Evolutionary conservation across 1,139 yeast species (phyloP).

Genomic region (Sugiyamaella pinicola): DNA sequence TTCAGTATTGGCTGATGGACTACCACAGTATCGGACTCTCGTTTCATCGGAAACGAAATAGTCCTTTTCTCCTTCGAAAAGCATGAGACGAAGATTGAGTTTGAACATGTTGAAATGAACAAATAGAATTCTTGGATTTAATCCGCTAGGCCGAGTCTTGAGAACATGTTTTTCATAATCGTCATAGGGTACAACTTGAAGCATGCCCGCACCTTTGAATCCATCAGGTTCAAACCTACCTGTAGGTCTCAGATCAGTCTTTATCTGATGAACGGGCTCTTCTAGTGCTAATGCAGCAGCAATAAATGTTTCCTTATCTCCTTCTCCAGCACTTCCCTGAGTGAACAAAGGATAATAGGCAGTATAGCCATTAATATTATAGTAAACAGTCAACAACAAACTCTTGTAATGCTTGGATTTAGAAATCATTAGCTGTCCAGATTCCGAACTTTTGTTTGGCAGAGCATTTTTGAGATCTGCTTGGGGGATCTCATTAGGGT

Average conservation of each 20-base stretch:
- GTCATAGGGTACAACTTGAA: conserved; percentile 65
- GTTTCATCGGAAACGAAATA: conserved; percentile 49
- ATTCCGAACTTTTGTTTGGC: conserved; percentile 78
- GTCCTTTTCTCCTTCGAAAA: conserved; percentile 25
- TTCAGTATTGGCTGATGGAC: conserved; percentile 49
- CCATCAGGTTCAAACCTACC: conserved; percentile 32
- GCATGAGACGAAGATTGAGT: conserved; percentile 51
- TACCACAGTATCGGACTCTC: conserved; percentile 56
- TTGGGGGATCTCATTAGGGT: conserved; percentile 50
- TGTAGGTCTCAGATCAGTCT: conserved; percentile 54
- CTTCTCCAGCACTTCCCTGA: conserved; percentile 87
- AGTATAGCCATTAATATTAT: conserved; percentile 75
- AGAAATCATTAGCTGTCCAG: conserved; percentile 74
- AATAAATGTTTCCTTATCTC: conserved; percentile 83
- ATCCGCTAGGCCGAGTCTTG: conserved; percentile 39
- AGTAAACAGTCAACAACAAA: conserved; percentile 66
- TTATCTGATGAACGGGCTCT: conserved; percentile 66
- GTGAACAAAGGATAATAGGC: conserved; percentile 78
- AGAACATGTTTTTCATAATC: conserved; percentile 46
- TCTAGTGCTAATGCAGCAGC: conserved; percentile 71
- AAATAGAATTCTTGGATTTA: conserved; percentile 42
- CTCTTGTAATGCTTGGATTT: conserved; percentile 66
- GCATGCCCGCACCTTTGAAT: conserved; percentile 69
- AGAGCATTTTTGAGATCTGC: conserved; percentile 70
- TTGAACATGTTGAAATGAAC: conserved; percentile 69